Percentiles rank a stretch among this genome's conserved stretches.
Evolutionary conservation across 1,284 basidiomycete genomes (phyloP).

Genomic region (Tylopilus sp.): DNA sequence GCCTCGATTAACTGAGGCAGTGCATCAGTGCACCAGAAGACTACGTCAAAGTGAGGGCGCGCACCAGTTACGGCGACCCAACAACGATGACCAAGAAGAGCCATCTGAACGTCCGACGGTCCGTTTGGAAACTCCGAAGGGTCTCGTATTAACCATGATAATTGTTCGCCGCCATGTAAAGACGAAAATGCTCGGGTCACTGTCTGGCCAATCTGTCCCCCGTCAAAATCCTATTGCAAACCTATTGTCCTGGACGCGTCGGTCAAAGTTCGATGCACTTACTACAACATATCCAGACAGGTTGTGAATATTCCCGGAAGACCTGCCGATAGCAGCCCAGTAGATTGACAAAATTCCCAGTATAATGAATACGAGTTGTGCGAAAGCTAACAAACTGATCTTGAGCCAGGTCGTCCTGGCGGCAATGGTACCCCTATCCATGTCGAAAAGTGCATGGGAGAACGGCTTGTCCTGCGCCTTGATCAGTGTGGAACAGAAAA

Average conservation of each 20-base stretch:
- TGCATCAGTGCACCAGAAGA: not conserved
- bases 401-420: conserved; percentile 35
- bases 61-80: conserved; percentile 45
- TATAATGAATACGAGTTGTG: conserved; percentile 30
- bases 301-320: conserved; percentile 32
- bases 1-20: conserved; percentile 40
- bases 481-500: conserved; percentile 21
- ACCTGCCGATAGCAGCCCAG: conserved; percentile 38
- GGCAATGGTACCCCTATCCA: conserved; percentile 29
- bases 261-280: conserved; percentile 11
- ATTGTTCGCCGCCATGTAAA: conserved; percentile 20
- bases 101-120: conserved; percentile 33
- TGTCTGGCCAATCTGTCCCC: conserved; percentile 40
- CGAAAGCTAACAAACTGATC: conserved; percentile 24
- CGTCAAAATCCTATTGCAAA: conserved; percentile 50
- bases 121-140: conserved; percentile 43
- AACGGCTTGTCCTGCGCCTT: conserved; percentile 32
- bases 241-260: not conserved
- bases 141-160: conserved; percentile 41
- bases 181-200: conserved; percentile 38
- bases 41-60: conserved; percentile 4
- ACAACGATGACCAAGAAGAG: conserved; percentile 39
- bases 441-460: conserved; percentile 35
- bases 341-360: conserved; percentile 37
- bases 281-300: conserved; percentile 40